Evolutionary conservation across 2,329 filamentous ascomycete genomes (phyloP).

Genomic region (Penicillium sp.): DNA sequence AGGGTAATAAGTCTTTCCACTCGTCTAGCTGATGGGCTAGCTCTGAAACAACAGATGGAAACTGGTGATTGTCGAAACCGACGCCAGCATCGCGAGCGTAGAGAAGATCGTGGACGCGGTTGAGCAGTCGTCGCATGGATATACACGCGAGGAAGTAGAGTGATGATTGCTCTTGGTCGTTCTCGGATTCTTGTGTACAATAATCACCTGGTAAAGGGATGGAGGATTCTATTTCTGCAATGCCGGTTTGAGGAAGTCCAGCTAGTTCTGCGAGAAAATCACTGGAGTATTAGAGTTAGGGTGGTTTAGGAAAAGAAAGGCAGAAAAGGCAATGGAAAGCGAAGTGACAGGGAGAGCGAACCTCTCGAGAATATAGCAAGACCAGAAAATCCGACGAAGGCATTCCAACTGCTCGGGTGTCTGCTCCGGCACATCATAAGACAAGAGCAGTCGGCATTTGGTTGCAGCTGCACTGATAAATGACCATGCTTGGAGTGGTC

Average conservation of each 20-base stretch:
- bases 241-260: slow-evolving; percentile 53
- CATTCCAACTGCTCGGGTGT: slow-evolving; percentile 49
- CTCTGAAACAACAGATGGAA: slow-evolving; percentile 50
- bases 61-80: slow-evolving; percentile 47
- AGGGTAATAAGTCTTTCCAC: slow-evolving; percentile 37
- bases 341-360: slow-evolving; percentile 11
- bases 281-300: slow-evolving; percentile 26
- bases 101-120: slow-evolving; percentile 39
- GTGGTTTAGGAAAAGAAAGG: no score
- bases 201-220: slow-evolving; percentile 52
- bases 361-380: slow-evolving; percentile 58
- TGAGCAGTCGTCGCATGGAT: slow-evolving; percentile 33
- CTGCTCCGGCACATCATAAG: slow-evolving; percentile 43
- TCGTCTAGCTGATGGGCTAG: slow-evolving; percentile 37
- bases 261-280: slow-evolving; percentile 57
- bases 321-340: neutral
- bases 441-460: slow-evolving; percentile 53
- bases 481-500: slow-evolving; percentile 56
- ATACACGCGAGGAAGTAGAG: slow-evolving; percentile 59
- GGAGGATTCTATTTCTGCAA: slow-evolving; percentile 55
- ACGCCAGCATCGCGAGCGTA: slow-evolving; percentile 52
- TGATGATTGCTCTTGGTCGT: slow-evolving; percentile 51
- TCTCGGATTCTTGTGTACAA: slow-evolving; percentile 44
- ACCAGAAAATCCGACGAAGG: slow-evolving; percentile 56
- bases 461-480: slow-evolving; percentile 53